A percentile compares a stretch with the other conserved stretches of the same genome.
These are phyloP conservation scores for Anisodus tanguticus DNA, from an alignment of 257 asterid genomes.

Conservation along the genomic window DNA sequence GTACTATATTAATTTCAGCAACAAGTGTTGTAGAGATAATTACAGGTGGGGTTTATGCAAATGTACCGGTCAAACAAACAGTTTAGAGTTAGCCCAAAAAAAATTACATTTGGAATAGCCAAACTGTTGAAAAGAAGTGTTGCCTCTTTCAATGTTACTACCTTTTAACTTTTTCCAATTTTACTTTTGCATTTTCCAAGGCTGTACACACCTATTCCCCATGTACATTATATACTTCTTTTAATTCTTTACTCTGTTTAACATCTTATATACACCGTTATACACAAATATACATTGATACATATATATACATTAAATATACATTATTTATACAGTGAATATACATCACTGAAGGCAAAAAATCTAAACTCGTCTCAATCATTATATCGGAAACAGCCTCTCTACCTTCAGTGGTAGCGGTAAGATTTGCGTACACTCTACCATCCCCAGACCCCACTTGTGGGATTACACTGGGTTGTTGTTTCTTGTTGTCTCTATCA, in stretches of 20 bases:
- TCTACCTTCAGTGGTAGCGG: too few species aligned
- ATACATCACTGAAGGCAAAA: too few species aligned
- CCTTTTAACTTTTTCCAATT: neutral
- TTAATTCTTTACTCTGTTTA: neutral
- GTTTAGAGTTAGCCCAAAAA: neutral
- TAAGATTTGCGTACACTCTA: too few species aligned
- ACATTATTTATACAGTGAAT: too few species aligned
- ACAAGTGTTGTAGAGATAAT: neutral
- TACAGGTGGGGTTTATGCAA: neutral
- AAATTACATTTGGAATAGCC: neutral
- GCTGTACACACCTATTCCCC: neutral
- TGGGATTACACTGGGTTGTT: too few species aligned
- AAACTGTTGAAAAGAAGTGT: constrained; percentile 13
- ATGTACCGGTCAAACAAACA: neutral
- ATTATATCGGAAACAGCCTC: too few species aligned
- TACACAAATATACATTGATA: neutral
- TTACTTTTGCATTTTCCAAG: constrained; percentile 13
- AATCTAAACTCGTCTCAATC: too few species aligned
- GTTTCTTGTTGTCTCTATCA: too few species aligned
- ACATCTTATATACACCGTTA: neutral
- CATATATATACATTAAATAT: neutral
- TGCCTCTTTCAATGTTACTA: neutral
- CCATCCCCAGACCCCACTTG: too few species aligned
- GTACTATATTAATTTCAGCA: neutral
- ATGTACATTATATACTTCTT: neutral